Evolutionary conservation across 164 flowering plant genomes (phyloP).

Genomic region (Aristolochia contorta): DNA sequence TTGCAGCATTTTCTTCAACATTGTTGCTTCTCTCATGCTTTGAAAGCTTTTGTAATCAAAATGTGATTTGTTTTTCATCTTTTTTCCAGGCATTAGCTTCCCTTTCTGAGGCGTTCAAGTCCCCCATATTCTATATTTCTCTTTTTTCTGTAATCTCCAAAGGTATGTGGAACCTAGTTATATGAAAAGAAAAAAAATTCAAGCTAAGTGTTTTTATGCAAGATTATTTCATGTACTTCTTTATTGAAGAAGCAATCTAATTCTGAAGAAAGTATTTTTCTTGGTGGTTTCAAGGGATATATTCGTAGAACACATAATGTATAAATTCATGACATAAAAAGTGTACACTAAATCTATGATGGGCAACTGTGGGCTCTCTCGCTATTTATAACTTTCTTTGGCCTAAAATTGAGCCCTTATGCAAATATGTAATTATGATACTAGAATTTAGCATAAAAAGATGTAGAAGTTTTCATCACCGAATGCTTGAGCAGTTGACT

Average conservation of each 20-base stretch:
- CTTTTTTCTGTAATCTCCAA: slow-evolving; percentile 49
- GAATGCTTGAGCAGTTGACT: background rate
- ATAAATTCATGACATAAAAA: too few species aligned
- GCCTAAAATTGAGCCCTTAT: too few species aligned
- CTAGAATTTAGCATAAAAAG: background rate
- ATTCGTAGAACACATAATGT: background rate
- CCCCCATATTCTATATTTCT: slow-evolving; percentile 39
- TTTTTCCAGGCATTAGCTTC: slow-evolving; percentile 59
- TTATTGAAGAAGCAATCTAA: background rate
- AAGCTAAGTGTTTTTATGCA: background rate
- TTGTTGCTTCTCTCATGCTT: background rate
- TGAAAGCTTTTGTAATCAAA: background rate
- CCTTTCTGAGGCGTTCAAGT: slow-evolving; percentile 19
- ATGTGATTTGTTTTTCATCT: background rate
- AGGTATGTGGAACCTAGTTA: slow-evolving; percentile 30
- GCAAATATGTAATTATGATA: background rate
- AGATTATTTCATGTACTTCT: background rate
- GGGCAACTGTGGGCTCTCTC: too few species aligned
- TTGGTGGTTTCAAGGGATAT: background rate
- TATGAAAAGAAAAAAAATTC: background rate
- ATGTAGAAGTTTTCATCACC: background rate
- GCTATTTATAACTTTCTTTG: too few species aligned
- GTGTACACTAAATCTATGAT: too few species aligned
- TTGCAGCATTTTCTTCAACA: background rate
- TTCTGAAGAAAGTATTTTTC: background rate